A percentile compares a stretch with the other conserved stretches of the same genome.
These are phyloP conservation scores for Incumbomyces delicatus DNA, from an alignment of 2,329 filamentous ascomycete species.

Conservation along the genomic window DNA sequence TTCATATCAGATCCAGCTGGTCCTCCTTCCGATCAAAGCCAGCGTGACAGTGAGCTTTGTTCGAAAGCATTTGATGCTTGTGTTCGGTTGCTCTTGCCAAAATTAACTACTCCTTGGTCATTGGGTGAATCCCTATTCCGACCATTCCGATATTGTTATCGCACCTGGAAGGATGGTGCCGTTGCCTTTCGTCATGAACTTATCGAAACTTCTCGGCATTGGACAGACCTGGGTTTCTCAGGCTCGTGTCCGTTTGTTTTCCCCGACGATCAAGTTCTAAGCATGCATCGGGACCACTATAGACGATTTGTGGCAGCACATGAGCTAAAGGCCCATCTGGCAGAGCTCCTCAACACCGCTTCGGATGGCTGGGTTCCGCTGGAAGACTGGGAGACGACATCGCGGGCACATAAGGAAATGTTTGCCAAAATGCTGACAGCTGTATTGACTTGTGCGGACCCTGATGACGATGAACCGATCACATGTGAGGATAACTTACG, in stretches of 20 bases:
- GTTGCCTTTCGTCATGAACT: conserved; percentile 32
- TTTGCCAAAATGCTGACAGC: conserved; percentile 26
- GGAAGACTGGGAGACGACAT: conserved; percentile 26
- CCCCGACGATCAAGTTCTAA: conserved; percentile 21
- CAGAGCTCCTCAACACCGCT: conserved; percentile 24
- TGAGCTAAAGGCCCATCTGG: conserved; percentile 17
- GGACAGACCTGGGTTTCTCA: conserved; percentile 30
- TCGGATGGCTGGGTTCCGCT: conserved; percentile 30
- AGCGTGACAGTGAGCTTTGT: conserved; percentile 24
- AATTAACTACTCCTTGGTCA: conserved; percentile 24
- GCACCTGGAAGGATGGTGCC: conserved; percentile 33
- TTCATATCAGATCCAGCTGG: conserved; percentile 22
- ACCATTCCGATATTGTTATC: conserved; percentile 32
- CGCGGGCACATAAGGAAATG: conserved; percentile 23
- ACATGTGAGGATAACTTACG: neutral
- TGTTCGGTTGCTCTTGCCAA: conserved; percentile 25
- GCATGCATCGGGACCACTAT: conserved; percentile 24
- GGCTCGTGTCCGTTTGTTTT: conserved; percentile 26
- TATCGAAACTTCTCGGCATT: conserved; percentile 29
- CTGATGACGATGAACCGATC: neutral
- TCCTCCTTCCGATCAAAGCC: neutral
- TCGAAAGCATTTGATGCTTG: conserved; percentile 26
- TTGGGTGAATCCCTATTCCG: conserved; percentile 30
- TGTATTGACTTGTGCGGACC: conserved; percentile 15
- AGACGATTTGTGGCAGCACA: conserved; percentile 25